These are phyloP conservation scores for Selaginella tamariscina DNA, from an alignment of 75 land plant genomes.

Conservation along the genomic window DNA sequence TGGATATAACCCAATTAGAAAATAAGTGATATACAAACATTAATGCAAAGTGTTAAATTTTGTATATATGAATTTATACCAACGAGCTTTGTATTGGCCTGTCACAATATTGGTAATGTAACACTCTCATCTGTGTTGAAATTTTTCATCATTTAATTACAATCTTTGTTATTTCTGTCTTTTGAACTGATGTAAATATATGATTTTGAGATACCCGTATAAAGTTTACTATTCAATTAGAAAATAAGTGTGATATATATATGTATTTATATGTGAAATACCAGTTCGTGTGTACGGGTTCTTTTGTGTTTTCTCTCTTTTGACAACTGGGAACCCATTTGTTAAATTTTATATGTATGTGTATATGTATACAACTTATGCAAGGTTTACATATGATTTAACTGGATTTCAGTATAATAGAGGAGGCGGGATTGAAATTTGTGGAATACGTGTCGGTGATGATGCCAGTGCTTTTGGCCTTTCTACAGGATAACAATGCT, in stretches of 20 bases:
- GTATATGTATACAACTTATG: not conserved
- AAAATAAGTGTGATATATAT: not conserved
- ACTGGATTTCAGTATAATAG: conserved; percentile 53
- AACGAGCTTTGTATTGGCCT: too few species aligned
- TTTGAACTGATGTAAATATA: not conserved
- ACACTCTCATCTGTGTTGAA: not conserved
- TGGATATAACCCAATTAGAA: too few species aligned
- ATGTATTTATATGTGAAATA: not conserved
- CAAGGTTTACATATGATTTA: not conserved
- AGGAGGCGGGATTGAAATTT: conserved; percentile 59
- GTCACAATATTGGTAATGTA: too few species aligned
- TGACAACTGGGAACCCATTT: not conserved
- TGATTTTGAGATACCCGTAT: not conserved
- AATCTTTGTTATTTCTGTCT: conserved; percentile 1
- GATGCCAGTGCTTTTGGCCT: conserved; percentile 48
- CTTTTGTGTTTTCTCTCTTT: not conserved
- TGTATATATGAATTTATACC: too few species aligned
- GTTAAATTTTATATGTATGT: not conserved
- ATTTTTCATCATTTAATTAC: not conserved
- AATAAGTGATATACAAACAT: not conserved
- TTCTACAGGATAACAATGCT: conserved; percentile 54
- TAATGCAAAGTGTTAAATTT: too few species aligned
- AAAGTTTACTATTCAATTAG: not conserved
- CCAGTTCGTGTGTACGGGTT: not conserved
- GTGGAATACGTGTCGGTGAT: conserved; percentile 49